These are phyloP conservation scores for Penicillium sp. DNA, from an alignment of 2,329 filamentous ascomycete species.

Conservation along the genomic window DNA sequence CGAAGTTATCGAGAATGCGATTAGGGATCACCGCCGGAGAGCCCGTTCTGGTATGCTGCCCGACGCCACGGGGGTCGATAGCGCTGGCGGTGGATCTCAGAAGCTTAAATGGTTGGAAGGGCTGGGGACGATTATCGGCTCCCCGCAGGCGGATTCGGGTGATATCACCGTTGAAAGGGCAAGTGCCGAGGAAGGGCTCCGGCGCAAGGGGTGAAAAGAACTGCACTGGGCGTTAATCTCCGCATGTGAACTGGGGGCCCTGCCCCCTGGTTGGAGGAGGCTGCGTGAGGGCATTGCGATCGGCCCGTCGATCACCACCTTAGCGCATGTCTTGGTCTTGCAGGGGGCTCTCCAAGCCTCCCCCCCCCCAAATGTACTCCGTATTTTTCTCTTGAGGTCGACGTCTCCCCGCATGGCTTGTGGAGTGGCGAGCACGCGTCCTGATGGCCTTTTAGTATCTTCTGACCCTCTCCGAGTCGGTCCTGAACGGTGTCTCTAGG, in stretches of 20 bases:
- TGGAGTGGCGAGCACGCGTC: background rate
- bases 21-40: background rate
- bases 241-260: conserved; percentile 11
- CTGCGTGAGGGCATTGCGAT: conserved; percentile 3
- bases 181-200: background rate
- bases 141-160: background rate
- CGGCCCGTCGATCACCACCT: conserved; percentile 13
- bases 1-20: background rate
- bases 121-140: background rate
- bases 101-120: conserved; percentile 4
- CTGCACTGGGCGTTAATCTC: background rate
- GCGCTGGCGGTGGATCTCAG: background rate
- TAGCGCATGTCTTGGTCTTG: conserved; percentile 2
- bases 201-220: background rate
- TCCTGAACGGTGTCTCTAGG: background rate
- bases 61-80: background rate
- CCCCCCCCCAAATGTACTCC: background rate
- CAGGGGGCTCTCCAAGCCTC: conserved; percentile 1
- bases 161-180: background rate
- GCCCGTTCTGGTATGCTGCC: conserved; percentile 7
- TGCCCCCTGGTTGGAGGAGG: background rate
- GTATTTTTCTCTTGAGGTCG: background rate
- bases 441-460: background rate
- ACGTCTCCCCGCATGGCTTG: conserved; percentile 11
- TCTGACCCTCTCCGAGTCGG: background rate